Base-by-base conservation (phyloP, 176 grass and related monocot genomes). In the Juncus effusus region DNA sequence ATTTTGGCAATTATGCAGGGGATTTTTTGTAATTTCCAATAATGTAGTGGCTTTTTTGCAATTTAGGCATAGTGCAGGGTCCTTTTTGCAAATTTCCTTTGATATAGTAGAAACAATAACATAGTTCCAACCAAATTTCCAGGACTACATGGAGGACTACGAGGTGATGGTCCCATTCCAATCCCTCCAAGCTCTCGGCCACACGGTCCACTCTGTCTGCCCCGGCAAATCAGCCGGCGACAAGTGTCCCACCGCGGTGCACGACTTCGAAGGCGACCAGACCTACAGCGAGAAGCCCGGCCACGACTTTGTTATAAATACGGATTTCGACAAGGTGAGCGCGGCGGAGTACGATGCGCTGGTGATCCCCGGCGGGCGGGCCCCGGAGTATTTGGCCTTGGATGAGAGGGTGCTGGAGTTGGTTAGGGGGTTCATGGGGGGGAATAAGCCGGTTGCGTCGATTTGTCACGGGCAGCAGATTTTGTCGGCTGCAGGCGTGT, bases 81-180 rank as follows among this genome's bases (percentile, higher is more conserved):
- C 3, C 19, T 44, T 53, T 59, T 52, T 47, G 44, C 44, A 47
- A 47, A 47, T 47, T 6, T 28, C 19, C 19, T 1, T 28, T 28
- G 19, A 28, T 28, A 28, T 28, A 28, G 19, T 28, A 28, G 19
- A 1, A 28, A 28, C 19, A 28, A 28, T 28, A 28, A 28, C 19
- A 28, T 28, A 28, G 19, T 47, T 47, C 44, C 44, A 47, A 47
- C 9, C 9, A 47, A 6, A 47, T 47, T 47, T 47, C 74, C 59
- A 97, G 94, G 94, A 97, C 13, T 97, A 84, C 76, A 97, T 97
- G 94, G 94, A 97, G 61, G 85, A 92, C 83, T 97, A 93, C 36
- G 94, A 97, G 75, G 80, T 97, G 14, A 97, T 92, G 94, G 94
- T 97, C 63, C 94, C 94, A 5, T 92, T 84, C 71, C 94, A 93